These are phyloP conservation scores for Rhodotorula diobovata DNA, from an alignment of 768 basidiomycete genomes.

Conservation along the genomic window DNA sequence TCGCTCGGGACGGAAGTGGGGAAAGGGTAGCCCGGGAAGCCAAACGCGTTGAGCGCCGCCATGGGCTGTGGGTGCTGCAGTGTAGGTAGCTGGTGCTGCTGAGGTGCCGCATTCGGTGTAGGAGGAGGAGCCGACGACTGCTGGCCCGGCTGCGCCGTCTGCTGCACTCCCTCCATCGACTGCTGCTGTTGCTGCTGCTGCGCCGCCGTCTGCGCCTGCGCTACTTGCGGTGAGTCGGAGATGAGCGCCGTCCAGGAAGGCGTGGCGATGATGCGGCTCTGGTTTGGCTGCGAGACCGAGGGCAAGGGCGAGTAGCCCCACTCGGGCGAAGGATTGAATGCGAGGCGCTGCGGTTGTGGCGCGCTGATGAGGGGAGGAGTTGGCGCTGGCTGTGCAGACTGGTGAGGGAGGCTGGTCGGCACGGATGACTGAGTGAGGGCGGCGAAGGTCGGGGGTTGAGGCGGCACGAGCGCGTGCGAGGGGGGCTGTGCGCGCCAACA, in stretches of 20 bases:
- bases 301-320: slow-evolving; percentile 14
- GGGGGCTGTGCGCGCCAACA: neutral
- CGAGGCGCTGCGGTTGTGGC: slow-evolving; percentile 17
- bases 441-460: slow-evolving; percentile 13
- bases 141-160: neutral
- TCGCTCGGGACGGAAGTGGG: neutral
- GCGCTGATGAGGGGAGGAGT: slow-evolving; percentile 6
- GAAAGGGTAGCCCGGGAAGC: neutral
- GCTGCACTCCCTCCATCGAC: neutral
- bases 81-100: neutral
- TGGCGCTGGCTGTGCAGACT: neutral
- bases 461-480: neutral
- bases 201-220: neutral
- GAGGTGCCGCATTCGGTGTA: no score
- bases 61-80: neutral
- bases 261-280: slow-evolving; percentile 30
- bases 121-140: neutral
- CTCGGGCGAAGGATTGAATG: slow-evolving; percentile 14
- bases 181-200: neutral
- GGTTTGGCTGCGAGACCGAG: neutral
- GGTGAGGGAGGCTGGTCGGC: neutral
- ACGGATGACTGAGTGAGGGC: neutral
- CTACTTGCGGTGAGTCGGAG: neutral
- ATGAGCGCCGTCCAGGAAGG: slow-evolving; percentile 31
- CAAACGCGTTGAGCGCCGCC: neutral